Evolutionary conservation across 805 yeast genomes (phyloP).

Genomic region (Saturnispora silvae): DNA sequence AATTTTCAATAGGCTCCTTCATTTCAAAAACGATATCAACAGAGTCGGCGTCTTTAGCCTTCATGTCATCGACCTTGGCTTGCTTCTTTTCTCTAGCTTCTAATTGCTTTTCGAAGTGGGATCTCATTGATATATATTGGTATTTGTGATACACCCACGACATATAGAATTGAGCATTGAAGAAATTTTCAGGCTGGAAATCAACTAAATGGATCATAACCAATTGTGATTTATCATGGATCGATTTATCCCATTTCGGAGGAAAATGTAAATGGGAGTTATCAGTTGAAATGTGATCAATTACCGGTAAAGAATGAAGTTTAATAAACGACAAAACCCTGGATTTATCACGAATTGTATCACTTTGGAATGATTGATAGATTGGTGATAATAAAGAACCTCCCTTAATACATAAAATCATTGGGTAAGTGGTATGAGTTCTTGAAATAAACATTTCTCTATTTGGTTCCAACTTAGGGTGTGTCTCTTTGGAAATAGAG

Average conservation of each 20-base stretch:
- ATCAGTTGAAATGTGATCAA: slow-evolving; percentile 39
- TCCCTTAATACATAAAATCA: slow-evolving; percentile 50
- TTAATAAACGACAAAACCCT: slow-evolving; percentile 41
- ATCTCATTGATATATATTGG: slow-evolving; percentile 27
- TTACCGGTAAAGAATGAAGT: slow-evolving; percentile 38
- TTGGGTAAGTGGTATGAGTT: slow-evolving; percentile 50
- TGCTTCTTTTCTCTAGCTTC: slow-evolving; percentile 28
- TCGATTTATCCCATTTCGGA: slow-evolving; percentile 11
- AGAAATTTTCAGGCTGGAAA: slow-evolving; percentile 23
- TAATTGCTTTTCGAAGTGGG: slow-evolving; percentile 29
- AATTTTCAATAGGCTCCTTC: slow-evolving; percentile 41
- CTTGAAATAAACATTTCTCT: slow-evolving; percentile 39
- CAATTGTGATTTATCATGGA: slow-evolving; percentile 29
- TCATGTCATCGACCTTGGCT: slow-evolving; percentile 33
- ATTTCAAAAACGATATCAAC: slow-evolving; percentile 36
- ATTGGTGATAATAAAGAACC: slow-evolving; percentile 40
- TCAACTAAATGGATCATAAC: slow-evolving; percentile 41
- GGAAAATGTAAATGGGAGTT: slow-evolving; percentile 30
- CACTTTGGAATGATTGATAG: slow-evolving; percentile 52
- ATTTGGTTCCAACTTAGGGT: slow-evolving; percentile 17
- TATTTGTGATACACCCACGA: slow-evolving; percentile 39
- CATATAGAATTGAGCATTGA: slow-evolving; percentile 19
- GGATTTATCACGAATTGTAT: slow-evolving; percentile 45
- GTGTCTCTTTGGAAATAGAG: slow-evolving; percentile 19
- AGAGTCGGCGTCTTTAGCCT: slow-evolving; percentile 32